Conservation (phyloP, 78 protist species). For the Guillardia theta region DNA sequence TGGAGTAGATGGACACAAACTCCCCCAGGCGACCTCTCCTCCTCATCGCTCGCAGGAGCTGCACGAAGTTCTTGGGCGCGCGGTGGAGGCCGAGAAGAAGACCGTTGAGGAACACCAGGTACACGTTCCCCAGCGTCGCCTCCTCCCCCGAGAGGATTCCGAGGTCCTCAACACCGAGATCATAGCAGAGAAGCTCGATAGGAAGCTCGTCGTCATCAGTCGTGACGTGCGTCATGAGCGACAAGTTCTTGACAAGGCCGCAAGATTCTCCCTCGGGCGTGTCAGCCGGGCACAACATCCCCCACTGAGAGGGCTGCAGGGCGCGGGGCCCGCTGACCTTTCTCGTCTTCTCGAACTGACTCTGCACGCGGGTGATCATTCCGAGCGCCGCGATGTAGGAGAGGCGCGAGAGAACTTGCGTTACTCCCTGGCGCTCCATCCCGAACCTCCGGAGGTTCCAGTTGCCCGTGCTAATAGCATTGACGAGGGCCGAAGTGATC, state of each 20-base stretch:
- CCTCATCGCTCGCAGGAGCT: conserved; percentile 32
- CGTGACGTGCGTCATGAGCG: conserved; percentile 96
- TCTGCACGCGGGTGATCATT: conserved; percentile 97
- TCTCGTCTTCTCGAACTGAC: conserved; percentile 97
- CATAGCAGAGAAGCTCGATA: conserved; percentile 41
- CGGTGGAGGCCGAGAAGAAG: conserved; percentile 90
- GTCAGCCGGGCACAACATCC: conserved; percentile 98
- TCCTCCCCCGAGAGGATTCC: conserved; percentile 44
- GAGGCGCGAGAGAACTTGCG: conserved; percentile 90
- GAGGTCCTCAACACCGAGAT: conserved; percentile 44
- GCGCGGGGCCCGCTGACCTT: conserved; percentile 95
- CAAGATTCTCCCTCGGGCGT: conserved; percentile 99
- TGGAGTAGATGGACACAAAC: conserved; percentile 82
- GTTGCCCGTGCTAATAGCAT: conserved; percentile 96
- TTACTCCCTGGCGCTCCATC: conserved; percentile 95
- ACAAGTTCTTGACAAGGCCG: conserved; percentile 98
- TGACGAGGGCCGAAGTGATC: conserved; percentile 86
- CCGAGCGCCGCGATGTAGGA: conserved; percentile 96
- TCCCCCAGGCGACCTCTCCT: conserved; percentile 48
- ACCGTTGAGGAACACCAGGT: conserved; percentile 91
- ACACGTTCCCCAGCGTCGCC: neutral
- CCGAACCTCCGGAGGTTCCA: conserved; percentile 97
- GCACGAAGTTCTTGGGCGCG: conserved; percentile 61
- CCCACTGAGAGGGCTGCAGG: conserved; percentile 98
- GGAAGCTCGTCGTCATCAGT: conserved; percentile 75